A percentile compares a stretch with the other conserved stretches of the same genome.
Conservation (phyloP, 768 basidiomycete species). For the Nidularia pulvinata region DNA sequence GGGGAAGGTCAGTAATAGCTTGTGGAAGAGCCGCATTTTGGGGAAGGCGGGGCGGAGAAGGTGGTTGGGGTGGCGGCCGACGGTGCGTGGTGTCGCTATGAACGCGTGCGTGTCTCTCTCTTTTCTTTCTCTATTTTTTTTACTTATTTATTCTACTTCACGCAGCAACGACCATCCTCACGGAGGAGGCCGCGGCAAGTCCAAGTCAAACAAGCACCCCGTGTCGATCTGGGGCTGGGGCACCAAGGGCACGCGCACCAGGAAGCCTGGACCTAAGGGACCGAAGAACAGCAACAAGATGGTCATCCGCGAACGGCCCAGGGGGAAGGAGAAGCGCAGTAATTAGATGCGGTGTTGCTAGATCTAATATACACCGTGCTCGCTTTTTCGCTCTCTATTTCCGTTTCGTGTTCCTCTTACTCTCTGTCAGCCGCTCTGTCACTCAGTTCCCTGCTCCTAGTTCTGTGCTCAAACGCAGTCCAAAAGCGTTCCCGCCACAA, state of each 20-base stretch:
- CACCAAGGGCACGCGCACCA: conserved; percentile 90
- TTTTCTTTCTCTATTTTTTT: conserved; percentile 1
- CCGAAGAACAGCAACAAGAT: conserved; percentile 90
- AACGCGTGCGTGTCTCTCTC: conserved; percentile 66
- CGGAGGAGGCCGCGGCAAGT: conserved; percentile 97
- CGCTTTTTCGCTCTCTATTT: not conserved
- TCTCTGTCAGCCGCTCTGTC: not conserved
- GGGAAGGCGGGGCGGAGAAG: conserved; percentile 92
- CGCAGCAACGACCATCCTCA: conserved; percentile 87
- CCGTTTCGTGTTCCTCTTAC: not conserved
- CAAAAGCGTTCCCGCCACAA: not conserved
- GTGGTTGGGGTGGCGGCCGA: conserved; percentile 85
- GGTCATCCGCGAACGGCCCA: conserved; percentile 84
- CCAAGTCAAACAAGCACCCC: conserved; percentile 95
- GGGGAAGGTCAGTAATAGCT: conserved; percentile 88
- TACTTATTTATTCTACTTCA: not conserved
- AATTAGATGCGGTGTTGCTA: conserved; percentile 26
- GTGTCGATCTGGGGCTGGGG: conserved; percentile 93
- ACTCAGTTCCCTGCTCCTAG: not conserved
- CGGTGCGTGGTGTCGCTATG: conserved; percentile 96
- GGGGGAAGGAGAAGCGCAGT: conserved; percentile 59
- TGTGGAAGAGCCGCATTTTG: conserved; percentile 82
- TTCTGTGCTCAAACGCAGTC: not conserved
- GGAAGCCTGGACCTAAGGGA: conserved; percentile 90
- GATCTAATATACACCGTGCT: conserved; percentile 1